Evolutionary conservation across 768 basidiomycete species (phyloP), one percentile per base, ranked within the genome.

Genomic region (Boletus subcaerulescens): DNA sequence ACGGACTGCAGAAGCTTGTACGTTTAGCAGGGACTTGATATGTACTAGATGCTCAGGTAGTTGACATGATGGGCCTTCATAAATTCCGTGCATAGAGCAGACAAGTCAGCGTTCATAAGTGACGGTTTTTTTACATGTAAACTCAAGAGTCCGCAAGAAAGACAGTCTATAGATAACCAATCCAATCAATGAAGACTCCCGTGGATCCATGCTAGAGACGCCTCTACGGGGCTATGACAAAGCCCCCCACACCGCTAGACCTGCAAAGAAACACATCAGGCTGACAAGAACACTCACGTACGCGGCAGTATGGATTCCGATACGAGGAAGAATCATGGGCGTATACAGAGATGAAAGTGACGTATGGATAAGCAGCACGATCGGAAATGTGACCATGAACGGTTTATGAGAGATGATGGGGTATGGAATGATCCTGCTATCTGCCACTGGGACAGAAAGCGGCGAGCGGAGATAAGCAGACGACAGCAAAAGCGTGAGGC

Each of bases 241-340:
- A 7, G 76, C 89, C 29, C 80, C 83, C 91, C 91, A 93, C 10
- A 82, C 70, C 0, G 81, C 87, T 48, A 93, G 71, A 4, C 88
- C 90, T 4, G 81, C 78, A 65, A 92, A 91, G 60, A 92, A 82
- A 38, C 76, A 74, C 26, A 86, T 85, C 13, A 93, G 71, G 0
- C 84, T 83, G 5, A 87, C 77, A 31, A 93, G 67, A 43, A 84
- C 74, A 20, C 81, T 83, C 11, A 85, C 74, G 69, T 91, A 93
- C 24, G 87, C 89, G 32, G 85, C 86, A 0, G 82, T 83, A 48
- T 89, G 91, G 29, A 91, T 79, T 8, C 91, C 91, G 26, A 92
- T 79, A 39, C 80, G 77, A 0, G 89, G 87, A 13, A 93, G 76
- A 29, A 90, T 72, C 48, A 77, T 70, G 1, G 87, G 82, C 0